Base-by-base conservation (phyloP, 129 eudicot species). In the Saussurea involucrata region DNA sequence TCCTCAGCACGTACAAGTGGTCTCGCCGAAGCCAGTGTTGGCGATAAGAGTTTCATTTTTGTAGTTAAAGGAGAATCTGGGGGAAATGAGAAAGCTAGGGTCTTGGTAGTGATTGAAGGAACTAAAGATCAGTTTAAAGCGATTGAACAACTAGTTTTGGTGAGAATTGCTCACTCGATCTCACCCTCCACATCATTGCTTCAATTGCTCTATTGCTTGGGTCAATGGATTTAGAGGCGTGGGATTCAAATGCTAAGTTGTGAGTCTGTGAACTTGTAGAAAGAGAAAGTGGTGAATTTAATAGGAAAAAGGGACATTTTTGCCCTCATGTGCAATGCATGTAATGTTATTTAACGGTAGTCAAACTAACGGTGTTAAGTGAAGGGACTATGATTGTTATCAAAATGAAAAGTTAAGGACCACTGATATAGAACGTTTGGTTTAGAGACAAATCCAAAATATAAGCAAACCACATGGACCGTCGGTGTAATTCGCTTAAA, bases 141-240 rank as follows among this genome's bases (percentile, higher is more conserved):
- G 49, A 77, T 90, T 63, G 84, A 86, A 71, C 80, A 86, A 88
- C 3, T 92, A 34, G 78, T 22, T 71, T 70, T 58, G 98, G 98
- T 49, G 93, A 90, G 80, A 90, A 88, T 63, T 90, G 90, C 66
- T 92, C 92, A 6, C 89, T 85, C 55, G 98, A 83, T 27, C n/a
- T n/a, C n/a, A n/a, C n/a, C n/a, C n/a, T n/a, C n/a, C n/a, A n/a
- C n/a, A n/a, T n/a, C n/a, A 86, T 92, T 8, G 87, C 82, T 66
- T 92, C 96, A 0, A 63, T 90, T 31, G 96, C 87, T 12, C 81
- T 90, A 22, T 79, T 86, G 33, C 69, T 77, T 17, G 92, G 96
- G 15, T 64, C 68, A 33, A 60, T 65, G 32, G 92, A 83, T 25
- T 64, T 90, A 86, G 91, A 89, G 15, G 87, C 69, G 2, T 33